Base-by-base conservation (phyloP, 2,329 filamentous ascomycete species). In the Pseudogymnoascus sp. region DNA sequence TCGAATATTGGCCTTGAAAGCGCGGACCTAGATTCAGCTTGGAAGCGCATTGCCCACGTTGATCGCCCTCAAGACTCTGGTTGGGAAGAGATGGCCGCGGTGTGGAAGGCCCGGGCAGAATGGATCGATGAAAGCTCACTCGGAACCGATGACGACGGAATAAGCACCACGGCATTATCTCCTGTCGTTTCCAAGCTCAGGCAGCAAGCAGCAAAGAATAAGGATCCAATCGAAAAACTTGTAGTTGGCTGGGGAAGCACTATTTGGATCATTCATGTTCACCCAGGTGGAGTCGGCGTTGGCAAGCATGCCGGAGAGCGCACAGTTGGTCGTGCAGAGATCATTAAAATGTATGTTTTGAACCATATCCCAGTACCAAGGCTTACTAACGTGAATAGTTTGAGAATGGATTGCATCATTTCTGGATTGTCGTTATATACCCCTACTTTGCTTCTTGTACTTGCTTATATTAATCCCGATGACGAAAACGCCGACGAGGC, bases 341-440 rank as follows among this genome's bases (percentile, higher is more conserved):
- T 97, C 72, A 86, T 91, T 65, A 95, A 96, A 76, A 92, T 93
- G 90, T 95, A 74, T 82, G 90, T 82, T 11, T 33, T 28, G 7
- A 3, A n/a, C 6, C n/a, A 19, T 16, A 7, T 42, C 14, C 28
- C 7, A 45, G 4, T 23, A 8, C 14, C 41, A 16, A 49, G 0
- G 6, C 41, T 2, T n/a, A 14, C 19, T 11, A 42, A 55, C 5
- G n/a, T 8, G 68, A 76, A 25, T 67, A 92, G 89, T 76, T 84
- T 97, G 76, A 90, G 92, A 71, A 96, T 94, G 76, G 94, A 99
- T 78, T 97, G 94, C 80, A 92, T 96, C 74, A 91, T 99, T 79
- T 96, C 94, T 73, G 94, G 94, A 71, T 89, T 99, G 75, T 95
- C 93, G 67, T 82, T 99, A 76, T 97, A 97, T 85, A 96, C 92